phyloP scores from a whole-genome alignment of 495 filamentous ascomycete genomes.

The Podospora australis region DNA sequence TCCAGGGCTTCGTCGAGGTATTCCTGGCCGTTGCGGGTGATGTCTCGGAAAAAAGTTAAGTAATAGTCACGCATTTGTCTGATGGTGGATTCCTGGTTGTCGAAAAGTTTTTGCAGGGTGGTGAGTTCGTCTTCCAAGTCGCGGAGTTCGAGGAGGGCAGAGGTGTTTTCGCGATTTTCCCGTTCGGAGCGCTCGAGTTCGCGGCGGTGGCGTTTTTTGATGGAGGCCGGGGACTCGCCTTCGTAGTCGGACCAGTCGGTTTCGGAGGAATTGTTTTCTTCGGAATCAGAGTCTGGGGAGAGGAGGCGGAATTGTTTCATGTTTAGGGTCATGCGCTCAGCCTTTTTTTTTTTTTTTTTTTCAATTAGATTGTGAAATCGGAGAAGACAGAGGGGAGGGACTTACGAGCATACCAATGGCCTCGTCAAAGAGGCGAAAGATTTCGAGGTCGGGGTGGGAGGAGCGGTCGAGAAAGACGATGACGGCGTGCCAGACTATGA shows the following conservation, averaged over 20 bases:
- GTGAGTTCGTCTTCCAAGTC: conserved; percentile 63
- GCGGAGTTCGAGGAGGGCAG: conserved; percentile 56
- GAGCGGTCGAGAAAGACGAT: conserved; percentile 55
- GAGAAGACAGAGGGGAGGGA: too few species aligned
- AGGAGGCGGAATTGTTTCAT: conserved; percentile 56
- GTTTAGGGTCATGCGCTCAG: conserved; percentile 56
- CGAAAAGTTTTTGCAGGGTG: conserved; percentile 52
- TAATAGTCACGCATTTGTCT: conserved; percentile 41
- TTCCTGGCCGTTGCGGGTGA: conserved; percentile 33
- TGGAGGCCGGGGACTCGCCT: conserved; percentile 36
- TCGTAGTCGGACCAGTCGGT: conserved; percentile 36
- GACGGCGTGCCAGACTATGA: conserved; percentile 56
- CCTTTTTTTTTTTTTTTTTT: too few species aligned
- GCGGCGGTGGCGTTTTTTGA: conserved; percentile 44
- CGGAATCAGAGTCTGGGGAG: conserved; percentile 35
- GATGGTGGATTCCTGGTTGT: conserved; percentile 48
- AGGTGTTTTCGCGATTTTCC: conserved; percentile 57
- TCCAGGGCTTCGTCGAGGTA: conserved; percentile 48
- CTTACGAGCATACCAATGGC: conserved; percentile 57
- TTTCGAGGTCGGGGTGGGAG: conserved; percentile 54
- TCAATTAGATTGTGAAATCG: too few species aligned
- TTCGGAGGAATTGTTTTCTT: conserved; percentile 41
- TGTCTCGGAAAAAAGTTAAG: conserved; percentile 22
- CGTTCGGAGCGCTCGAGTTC: conserved; percentile 45
- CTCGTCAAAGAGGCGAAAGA: conserved; percentile 62